These are phyloP conservation scores for Fusarium albidum DNA, from an alignment of 2,329 filamentous ascomycete species.

Conservation along the genomic window DNA sequence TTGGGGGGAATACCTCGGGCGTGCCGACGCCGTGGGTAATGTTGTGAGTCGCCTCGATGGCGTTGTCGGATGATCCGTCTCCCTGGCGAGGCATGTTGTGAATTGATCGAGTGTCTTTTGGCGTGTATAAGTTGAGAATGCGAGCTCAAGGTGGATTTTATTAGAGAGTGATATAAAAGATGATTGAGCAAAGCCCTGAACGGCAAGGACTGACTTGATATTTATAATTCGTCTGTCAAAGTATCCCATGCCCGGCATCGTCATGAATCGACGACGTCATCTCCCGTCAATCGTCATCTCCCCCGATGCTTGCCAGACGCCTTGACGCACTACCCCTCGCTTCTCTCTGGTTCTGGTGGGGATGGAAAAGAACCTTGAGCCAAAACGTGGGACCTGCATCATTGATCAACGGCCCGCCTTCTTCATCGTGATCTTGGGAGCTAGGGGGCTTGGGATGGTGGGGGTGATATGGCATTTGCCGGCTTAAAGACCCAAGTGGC, in stretches of 20 bases:
- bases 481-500: no score
- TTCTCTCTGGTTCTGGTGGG: conserved; percentile 19
- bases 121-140: conserved; percentile 2
- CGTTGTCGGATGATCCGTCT: conserved; percentile 58
- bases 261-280: conserved; percentile 35
- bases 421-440: conserved; percentile 1
- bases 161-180: no score
- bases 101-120: conserved; percentile 1
- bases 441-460: no score
- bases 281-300: conserved; percentile 28
- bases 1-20: conserved; percentile 46
- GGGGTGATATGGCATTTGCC: no score
- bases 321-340: background rate
- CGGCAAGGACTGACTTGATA: background rate
- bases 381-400: conserved; percentile 23
- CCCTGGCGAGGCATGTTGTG: conserved; percentile 59
- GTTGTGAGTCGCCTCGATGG: conserved; percentile 50
- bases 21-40: conserved; percentile 55
- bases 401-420: background rate
- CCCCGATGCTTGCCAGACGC: conserved; percentile 11
- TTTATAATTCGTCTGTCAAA: conserved; percentile 22
- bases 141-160: background rate
- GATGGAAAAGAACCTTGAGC: conserved; percentile 19
- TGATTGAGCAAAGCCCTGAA: no score
- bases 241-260: conserved; percentile 14